Evolutionary conservation across 257 asterid species (phyloP).

Genomic region (Forsythia suspensa): DNA sequence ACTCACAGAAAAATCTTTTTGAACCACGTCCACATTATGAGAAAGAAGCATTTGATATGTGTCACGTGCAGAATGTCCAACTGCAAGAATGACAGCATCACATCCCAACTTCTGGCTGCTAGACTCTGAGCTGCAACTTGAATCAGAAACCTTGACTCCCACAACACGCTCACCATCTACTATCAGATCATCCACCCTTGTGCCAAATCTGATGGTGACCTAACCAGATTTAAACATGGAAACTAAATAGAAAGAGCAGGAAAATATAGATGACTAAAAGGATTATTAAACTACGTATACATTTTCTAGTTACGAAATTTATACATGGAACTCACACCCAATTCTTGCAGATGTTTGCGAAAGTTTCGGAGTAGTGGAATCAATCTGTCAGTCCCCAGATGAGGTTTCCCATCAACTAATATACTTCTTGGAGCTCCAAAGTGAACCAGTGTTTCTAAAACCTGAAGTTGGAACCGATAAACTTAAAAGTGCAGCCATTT

Average conservation of each 20-base stretch:
- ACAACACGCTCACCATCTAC: constrained; percentile 57
- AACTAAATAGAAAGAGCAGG: constrained; percentile 10
- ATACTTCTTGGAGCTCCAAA: constrained; percentile 94
- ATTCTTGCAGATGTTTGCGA: constrained; percentile 65
- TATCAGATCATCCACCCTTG: constrained; percentile 85
- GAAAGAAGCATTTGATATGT: constrained; percentile 84
- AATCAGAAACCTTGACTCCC: constrained; percentile 78
- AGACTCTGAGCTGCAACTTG: constrained; percentile 35
- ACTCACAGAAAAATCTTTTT: constrained; percentile 89
- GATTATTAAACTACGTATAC: constrained; percentile 2
- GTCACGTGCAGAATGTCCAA: constrained; percentile 98
- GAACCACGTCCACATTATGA: constrained; percentile 68
- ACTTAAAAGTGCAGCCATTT: not conserved
- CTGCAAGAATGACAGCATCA: constrained; percentile 93
- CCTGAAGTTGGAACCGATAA: constrained; percentile 46
- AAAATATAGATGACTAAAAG: constrained; percentile 7
- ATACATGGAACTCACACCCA: constrained; percentile 71
- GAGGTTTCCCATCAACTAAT: constrained; percentile 93
- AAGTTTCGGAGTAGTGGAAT: constrained; percentile 80
- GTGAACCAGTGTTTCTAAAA: constrained; percentile 75
- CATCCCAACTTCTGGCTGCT: constrained; percentile 47
- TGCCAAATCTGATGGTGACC: constrained; percentile 81
- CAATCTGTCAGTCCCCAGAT: constrained; percentile 92
- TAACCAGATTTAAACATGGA: constrained; percentile 33
- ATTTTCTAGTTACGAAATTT: constrained; percentile 20